Evolutionary conservation across 768 basidiomycete genomes (phyloP).

Genomic region (Termitomyces sp.): DNA sequence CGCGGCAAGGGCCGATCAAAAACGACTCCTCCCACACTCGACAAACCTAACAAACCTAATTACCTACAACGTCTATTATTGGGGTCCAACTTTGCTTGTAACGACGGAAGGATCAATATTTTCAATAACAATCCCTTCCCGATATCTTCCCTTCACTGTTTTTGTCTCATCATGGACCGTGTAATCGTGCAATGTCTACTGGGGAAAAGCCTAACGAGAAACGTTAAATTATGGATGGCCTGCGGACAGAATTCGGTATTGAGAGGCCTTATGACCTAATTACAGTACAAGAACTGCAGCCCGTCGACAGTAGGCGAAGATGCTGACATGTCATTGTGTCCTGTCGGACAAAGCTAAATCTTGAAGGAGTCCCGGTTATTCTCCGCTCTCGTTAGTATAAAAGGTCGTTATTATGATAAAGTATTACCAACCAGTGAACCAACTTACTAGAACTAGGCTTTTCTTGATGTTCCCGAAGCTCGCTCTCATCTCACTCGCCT

Average conservation of each 20-base stretch:
- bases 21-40: background rate
- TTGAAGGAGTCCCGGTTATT: constrained; percentile 5
- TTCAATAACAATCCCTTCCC: background rate
- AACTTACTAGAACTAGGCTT: constrained; percentile 1
- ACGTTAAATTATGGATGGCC: background rate
- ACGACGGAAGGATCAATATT: background rate
- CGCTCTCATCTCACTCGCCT: constrained; percentile 37
- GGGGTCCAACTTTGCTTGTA: background rate
- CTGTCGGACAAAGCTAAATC: background rate
- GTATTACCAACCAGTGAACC: background rate
- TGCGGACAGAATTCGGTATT: constrained; percentile 6
- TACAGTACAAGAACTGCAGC: background rate
- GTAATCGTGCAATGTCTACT: background rate
- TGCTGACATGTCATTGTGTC: background rate
- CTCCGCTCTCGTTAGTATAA: constrained; percentile 6
- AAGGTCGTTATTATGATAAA: background rate
- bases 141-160: constrained; percentile 6
- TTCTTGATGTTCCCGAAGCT: constrained; percentile 34
- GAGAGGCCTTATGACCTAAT: constrained; percentile 7
- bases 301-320: background rate
- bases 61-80: too few species aligned
- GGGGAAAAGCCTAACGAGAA: constrained; percentile 1
- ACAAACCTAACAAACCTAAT: too few species aligned
- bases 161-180: background rate
- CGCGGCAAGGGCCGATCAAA: background rate